Percentiles rank a stretch among this genome's conserved stretches.
Evolutionary conservation across 208 protist species (phyloP).

Genomic region (Baffinella frigidus): DNA sequence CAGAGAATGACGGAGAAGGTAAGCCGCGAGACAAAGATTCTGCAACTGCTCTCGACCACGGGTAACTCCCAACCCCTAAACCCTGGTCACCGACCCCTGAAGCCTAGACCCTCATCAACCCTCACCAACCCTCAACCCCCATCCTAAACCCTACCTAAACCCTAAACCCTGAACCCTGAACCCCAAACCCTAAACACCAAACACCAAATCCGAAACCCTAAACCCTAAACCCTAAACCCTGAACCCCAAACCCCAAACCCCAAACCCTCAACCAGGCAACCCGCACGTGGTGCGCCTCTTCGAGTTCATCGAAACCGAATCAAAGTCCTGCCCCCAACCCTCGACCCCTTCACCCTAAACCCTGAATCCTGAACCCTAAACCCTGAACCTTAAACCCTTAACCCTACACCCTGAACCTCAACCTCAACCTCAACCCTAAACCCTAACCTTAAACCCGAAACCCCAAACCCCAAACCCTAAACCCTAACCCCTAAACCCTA

Average conservation of each 20-base stretch:
- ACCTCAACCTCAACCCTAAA: too few species aligned
- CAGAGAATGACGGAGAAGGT: constrained; percentile 21
- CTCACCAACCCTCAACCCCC: too few species aligned
- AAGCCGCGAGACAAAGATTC: background rate
- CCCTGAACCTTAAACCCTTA: too few species aligned
- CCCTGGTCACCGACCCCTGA: background rate
- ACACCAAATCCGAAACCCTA: too few species aligned
- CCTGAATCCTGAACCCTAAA: too few species aligned
- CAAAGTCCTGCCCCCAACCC: too few species aligned
- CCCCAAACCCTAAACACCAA: background rate
- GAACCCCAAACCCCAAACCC: background rate
- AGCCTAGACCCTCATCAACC: background rate
- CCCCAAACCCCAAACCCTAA: too few species aligned
- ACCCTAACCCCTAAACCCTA: too few species aligned
- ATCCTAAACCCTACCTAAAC: background rate
- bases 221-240: background rate
- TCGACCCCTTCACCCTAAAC: too few species aligned
- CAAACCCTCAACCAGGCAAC: background rate
- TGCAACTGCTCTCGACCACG: background rate
- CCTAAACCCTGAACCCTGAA: background rate
- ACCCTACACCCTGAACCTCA: too few species aligned
- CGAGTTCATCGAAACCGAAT: constrained; percentile 34
- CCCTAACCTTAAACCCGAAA: too few species aligned
- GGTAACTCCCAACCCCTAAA: background rate
- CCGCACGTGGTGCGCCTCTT: constrained; percentile 45